Evolutionary conservation across 345 rosid species (phyloP).

Genomic region (Tarenaya hassleriana): DNA sequence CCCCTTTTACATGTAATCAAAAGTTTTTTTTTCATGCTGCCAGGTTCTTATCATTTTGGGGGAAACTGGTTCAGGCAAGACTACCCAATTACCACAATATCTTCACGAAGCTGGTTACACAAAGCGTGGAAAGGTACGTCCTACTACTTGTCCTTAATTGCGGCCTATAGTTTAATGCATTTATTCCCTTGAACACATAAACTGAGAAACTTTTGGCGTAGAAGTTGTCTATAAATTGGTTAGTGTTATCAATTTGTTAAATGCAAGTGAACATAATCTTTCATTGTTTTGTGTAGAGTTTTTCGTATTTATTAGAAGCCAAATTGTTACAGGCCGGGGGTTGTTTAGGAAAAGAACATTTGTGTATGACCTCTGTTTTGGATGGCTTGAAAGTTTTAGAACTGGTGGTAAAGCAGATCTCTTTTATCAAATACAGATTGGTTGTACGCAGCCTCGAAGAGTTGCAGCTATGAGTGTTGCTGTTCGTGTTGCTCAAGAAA

Average conservation of each 20-base stretch:
- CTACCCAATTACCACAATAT: constrained; percentile 94
- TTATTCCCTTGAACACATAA: neutral
- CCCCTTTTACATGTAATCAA: constrained; percentile 9
- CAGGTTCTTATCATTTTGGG: constrained; percentile 96
- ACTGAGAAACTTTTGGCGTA: constrained; percentile 1
- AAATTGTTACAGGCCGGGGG: neutral
- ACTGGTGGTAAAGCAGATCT: constrained; percentile 3
- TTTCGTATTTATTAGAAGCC: neutral
- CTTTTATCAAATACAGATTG: constrained; percentile 43
- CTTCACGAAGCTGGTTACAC: constrained; percentile 98
- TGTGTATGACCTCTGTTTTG: constrained; percentile 19
- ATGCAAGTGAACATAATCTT: neutral
- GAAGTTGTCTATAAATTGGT: constrained; percentile 4
- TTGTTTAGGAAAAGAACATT: neutral
- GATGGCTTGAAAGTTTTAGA: constrained; percentile 10
- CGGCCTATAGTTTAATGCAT: constrained; percentile 7
- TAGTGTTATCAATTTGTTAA: constrained; percentile 8
- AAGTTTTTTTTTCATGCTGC: neutral
- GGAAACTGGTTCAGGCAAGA: constrained; percentile 98
- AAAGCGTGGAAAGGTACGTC: constrained; percentile 71
- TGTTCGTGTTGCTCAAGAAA: constrained; percentile 96
- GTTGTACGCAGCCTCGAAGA: constrained; percentile 95
- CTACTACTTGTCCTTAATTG: constrained; percentile 13
- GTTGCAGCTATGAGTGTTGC: constrained; percentile 99
- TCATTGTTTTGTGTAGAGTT: neutral